Evolutionary conservation across 2,329 filamentous ascomycete species (phyloP).

Genomic region (Penicillium sp.): DNA sequence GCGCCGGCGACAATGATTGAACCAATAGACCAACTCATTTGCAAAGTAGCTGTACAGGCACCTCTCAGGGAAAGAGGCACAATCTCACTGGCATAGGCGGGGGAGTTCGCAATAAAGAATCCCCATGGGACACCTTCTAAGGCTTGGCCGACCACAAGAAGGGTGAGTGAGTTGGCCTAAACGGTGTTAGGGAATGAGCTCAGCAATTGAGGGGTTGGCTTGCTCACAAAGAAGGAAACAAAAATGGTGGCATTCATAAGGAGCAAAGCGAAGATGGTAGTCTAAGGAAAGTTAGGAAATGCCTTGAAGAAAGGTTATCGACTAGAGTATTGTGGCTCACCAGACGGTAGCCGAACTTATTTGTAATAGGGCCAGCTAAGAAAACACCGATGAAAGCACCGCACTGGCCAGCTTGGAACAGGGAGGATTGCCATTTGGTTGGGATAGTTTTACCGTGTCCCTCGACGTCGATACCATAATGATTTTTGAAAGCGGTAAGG

Average conservation of each 20-base stretch:
- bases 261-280: slow-evolving; percentile 56
- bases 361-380: slow-evolving; percentile 61
- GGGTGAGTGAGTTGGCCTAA: slow-evolving; percentile 41
- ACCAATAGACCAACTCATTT: slow-evolving; percentile 34
- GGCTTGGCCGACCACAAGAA: slow-evolving; percentile 38
- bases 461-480: slow-evolving; percentile 37
- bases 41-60: slow-evolving; percentile 27
- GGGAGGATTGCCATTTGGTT: slow-evolving; percentile 40
- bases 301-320: too few species aligned
- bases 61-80: slow-evolving; percentile 28
- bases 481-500: slow-evolving; percentile 37
- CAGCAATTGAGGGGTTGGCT: rapidly evolving
- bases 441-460: slow-evolving; percentile 31
- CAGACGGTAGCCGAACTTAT: slow-evolving; percentile 58
- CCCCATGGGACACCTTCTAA: slow-evolving; percentile 33
- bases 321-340: too few species aligned
- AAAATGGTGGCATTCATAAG: slow-evolving; percentile 60
- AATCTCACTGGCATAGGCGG: slow-evolving; percentile 31
- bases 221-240: slow-evolving; percentile 55
- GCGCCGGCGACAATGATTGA: slow-evolving; percentile 29
- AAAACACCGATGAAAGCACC: slow-evolving; percentile 61
- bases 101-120: slow-evolving; percentile 32
- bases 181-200: background rate
- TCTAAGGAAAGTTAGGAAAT: slow-evolving; percentile 11
- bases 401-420: slow-evolving; percentile 51